phyloP scores from a whole-genome alignment of 2,329 filamentous ascomycete species.

The Phialophora tarda region DNA sequence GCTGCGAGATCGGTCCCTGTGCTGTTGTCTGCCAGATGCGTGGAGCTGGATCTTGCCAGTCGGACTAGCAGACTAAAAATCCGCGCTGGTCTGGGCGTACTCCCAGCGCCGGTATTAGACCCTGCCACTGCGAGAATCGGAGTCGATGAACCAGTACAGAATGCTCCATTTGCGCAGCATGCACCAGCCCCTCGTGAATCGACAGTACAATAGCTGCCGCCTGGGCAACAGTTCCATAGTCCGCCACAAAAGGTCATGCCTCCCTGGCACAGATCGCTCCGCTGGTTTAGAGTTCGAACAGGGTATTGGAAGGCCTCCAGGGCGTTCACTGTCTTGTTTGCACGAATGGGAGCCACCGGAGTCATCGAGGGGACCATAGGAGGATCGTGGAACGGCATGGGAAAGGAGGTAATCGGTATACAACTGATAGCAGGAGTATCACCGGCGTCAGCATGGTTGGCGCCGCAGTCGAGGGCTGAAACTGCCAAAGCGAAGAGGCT shows the following conservation, averaged over 20 bases:
- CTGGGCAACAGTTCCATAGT: background rate
- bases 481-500: background rate
- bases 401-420: background rate
- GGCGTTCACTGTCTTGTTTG: background rate
- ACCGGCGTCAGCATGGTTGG: background rate
- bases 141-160: constrained; percentile 7
- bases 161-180: constrained; percentile 8
- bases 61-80: constrained; percentile 3
- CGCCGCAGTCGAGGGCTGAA: background rate
- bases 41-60: background rate
- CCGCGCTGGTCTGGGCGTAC: background rate
- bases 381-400: background rate
- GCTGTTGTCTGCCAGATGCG: background rate
- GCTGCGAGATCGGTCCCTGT: background rate
- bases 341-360: too few relatives aligned
- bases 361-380: background rate
- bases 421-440: background rate
- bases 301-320: background rate
- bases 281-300: background rate
- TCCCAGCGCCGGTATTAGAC: background rate
- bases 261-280: background rate
- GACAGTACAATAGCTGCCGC: constrained; percentile 6
- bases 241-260: constrained; percentile 2
- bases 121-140: background rate
- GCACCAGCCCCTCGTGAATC: constrained; percentile 1